Percentiles rank a stretch among this genome's conserved stretches.
phyloP scores from a whole-genome alignment of 1,139 yeast species.

The Chernovozyma aurita region DNA sequence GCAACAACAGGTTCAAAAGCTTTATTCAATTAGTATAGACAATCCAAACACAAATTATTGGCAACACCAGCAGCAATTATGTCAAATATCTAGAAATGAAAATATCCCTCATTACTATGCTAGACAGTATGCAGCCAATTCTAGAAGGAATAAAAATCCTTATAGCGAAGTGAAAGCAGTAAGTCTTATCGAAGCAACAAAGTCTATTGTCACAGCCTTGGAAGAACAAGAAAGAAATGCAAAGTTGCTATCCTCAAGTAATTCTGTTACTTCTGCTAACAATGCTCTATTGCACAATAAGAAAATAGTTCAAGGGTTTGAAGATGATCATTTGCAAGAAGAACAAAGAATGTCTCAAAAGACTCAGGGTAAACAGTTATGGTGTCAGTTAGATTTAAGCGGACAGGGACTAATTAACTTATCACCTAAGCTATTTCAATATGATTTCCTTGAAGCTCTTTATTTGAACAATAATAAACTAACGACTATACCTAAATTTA shows the following conservation, averaged over 20 bases:
- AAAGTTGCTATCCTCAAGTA: constrained; percentile 18
- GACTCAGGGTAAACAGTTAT: constrained; percentile 71
- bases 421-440: constrained; percentile 72
- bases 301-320: constrained; percentile 50
- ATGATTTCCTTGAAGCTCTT: constrained; percentile 79
- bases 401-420: constrained; percentile 79
- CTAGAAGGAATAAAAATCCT: constrained; percentile 50
- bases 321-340: constrained; percentile 75
- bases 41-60: constrained; percentile 59
- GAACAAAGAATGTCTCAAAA: constrained; percentile 71
- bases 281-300: constrained; percentile 57
- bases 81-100: constrained; percentile 72
- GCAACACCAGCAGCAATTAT: constrained; percentile 85
- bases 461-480: constrained; percentile 86
- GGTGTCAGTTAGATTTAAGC: constrained; percentile 92
- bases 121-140: constrained; percentile 82
- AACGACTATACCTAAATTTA: constrained; percentile 60
- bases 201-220: constrained; percentile 39
- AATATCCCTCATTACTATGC: constrained; percentile 84
- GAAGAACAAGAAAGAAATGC: constrained; percentile 40
- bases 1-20: constrained; percentile 13
- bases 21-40: constrained; percentile 38
- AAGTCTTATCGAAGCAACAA: constrained; percentile 55
- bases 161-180: constrained; percentile 39
- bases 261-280: constrained; percentile 26